Evolutionary conservation across 1,139 yeast genomes (phyloP), one percentile per base, ranked within the genome.

Genomic region (Cylindricascospora bacillispora): DNA sequence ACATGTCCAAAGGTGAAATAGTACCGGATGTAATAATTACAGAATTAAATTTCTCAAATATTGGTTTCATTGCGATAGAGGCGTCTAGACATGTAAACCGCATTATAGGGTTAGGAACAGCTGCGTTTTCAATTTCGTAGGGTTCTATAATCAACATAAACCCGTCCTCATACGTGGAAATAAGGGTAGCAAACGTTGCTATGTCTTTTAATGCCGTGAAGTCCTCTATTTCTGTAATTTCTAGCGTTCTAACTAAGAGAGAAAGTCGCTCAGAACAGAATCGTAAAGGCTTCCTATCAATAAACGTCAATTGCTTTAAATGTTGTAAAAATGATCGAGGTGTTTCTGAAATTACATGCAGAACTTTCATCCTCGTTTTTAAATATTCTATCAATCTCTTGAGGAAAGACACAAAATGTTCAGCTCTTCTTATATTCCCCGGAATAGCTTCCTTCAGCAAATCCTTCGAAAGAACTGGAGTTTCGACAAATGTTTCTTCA

Each of bases 11-110:
- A 1, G 99, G 99, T 0, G 98, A 89, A 27, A 89, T 86, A 10
- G 99, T 89, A 44, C 99, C 99, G 1, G 95, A 82, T 0, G 99
- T 89, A 38, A 89, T 89, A 37, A 89, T 79, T 10, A 89, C 94
- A 0, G 95, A 79, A n/a, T 83, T 75, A 50, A 89, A 89, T 38
- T 89, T 66, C 30, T 89, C 97, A 62, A 89, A 89, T 0, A 89
- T 89, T 0, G 99, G 98, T 51, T 85, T 89, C 42, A 89, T 89
- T 3, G 98, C 98, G 43, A 92, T 92, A 0, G 95, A 85, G 0
- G 98, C 98, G 59, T 89, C 99, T 30, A 92, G 63, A 60, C 99
- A 89, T 0, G 95, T 77, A 49, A 89, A 85, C 49, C 92, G 78
- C 45, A 92, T 59, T n/a, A 89, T 80, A 1, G 99, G 99, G 51